phyloP scores from a whole-genome alignment of 1,284 basidiomycete genomes.

The Ustilago nuda region DNA sequence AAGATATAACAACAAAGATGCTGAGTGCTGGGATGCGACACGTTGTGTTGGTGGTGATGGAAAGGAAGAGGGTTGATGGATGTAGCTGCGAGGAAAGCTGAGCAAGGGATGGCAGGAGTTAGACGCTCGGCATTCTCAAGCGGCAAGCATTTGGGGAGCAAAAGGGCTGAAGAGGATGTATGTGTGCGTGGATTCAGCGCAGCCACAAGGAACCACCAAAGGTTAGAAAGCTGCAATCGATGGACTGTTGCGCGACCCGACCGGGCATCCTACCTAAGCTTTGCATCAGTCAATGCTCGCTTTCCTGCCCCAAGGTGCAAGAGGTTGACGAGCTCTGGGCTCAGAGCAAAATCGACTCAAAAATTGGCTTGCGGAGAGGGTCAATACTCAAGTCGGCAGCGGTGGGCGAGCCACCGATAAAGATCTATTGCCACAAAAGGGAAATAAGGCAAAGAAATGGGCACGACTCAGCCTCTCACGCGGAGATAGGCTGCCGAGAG shows the following conservation, averaged over 20 bases:
- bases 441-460: conserved; percentile 2
- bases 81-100: background rate
- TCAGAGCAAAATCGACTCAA: too few relatives aligned
- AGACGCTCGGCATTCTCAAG: background rate
- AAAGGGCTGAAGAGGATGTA: background rate
- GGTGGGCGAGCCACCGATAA: conserved; percentile 39
- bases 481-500: conserved; percentile 15
- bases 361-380: background rate
- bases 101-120: background rate
- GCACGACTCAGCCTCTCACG: background rate
- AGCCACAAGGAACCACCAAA: conserved; percentile 1
- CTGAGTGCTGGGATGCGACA: background rate
- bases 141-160: background rate
- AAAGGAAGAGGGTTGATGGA: background rate
- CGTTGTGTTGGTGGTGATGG: background rate
- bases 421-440: conserved; percentile 23
- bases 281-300: background rate
- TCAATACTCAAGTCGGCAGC: background rate
- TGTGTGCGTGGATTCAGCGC: background rate
- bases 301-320: background rate
- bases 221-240: conserved; percentile 4
- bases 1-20: background rate
- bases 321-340: background rate
- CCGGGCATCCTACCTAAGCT: conserved; percentile 12
- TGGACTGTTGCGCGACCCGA: conserved; percentile 5